Percentiles rank a stretch among this genome's conserved stretches.
These are phyloP conservation scores for Pythium pyrilobum DNA, from an alignment of 352 stramenopile species.

Conservation along the genomic window DNA sequence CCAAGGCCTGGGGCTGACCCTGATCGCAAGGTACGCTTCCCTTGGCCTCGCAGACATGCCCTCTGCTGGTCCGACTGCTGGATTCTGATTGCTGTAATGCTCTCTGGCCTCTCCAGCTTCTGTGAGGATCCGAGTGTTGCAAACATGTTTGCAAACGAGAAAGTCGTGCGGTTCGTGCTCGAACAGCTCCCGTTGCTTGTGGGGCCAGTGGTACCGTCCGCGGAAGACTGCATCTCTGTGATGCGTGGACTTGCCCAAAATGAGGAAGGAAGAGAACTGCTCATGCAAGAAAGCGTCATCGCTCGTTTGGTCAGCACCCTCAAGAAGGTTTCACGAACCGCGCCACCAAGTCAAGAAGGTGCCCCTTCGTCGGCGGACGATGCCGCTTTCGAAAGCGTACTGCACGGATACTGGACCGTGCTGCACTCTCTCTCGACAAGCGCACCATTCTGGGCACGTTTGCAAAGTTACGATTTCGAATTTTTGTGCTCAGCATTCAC, in stretches of 20 bases:
- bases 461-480: conserved; percentile 52
- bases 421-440: conserved; percentile 31
- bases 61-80: too few relatives aligned
- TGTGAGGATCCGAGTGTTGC: conserved; percentile 47
- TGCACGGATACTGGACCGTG: conserved; percentile 35
- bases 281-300: conserved; percentile 30
- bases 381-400: conserved; percentile 24
- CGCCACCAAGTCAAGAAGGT: conserved; percentile 18
- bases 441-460: conserved; percentile 35
- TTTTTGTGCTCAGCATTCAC: conserved; percentile 64
- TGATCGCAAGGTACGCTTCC: conserved; percentile 60
- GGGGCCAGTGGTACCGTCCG: conserved; percentile 11
- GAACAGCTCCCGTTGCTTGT: conserved; percentile 34
- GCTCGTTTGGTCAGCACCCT: conserved; percentile 38
- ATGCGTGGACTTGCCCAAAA: conserved; percentile 36
- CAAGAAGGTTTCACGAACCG: conserved; percentile 26
- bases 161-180: conserved; percentile 47
- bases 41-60: background rate
- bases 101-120: conserved; percentile 35
- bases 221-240: conserved; percentile 47
- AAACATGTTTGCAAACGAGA: conserved; percentile 55
- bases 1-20: conserved; percentile 67
- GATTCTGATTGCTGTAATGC: background rate
- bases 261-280: conserved; percentile 33
- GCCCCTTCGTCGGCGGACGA: conserved; percentile 3